Evolutionary conservation across 1,284 basidiomycete species (phyloP).

Genomic region (Leucoagaricus sp.): DNA sequence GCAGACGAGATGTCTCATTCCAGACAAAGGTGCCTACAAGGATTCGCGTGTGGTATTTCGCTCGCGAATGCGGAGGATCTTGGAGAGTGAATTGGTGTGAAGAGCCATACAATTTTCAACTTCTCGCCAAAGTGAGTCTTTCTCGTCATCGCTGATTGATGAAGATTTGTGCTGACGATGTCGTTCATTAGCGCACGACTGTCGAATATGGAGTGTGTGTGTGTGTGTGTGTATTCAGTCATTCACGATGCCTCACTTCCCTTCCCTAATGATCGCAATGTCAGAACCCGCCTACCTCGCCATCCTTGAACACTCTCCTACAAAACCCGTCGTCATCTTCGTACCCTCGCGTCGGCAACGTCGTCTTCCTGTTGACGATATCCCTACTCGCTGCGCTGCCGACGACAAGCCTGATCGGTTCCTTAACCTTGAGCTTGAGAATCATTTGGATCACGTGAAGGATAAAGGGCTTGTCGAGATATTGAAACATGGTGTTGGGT

Average conservation of each 20-base stretch:
- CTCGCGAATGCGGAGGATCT: constrained; percentile 96
- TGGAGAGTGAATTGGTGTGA: constrained; percentile 97
- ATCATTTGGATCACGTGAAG: constrained; percentile 84
- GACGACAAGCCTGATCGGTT: constrained; percentile 88
- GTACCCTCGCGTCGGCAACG: constrained; percentile 95
- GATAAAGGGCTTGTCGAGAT: constrained; percentile 83
- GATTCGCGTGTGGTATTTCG: constrained; percentile 93
- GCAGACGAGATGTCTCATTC: constrained; percentile 92
- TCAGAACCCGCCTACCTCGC: constrained; percentile 97
- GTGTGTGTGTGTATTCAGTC: constrained; percentile 97
- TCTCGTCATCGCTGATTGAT: background rate
- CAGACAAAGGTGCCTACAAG: constrained; percentile 91
- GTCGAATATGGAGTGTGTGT: constrained; percentile 94
- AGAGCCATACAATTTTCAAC: constrained; percentile 94
- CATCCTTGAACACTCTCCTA: constrained; percentile 86
- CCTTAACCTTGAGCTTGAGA: constrained; percentile 90
- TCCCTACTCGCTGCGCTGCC: constrained; percentile 83
- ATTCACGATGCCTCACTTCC: constrained; percentile 96
- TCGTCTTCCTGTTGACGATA: constrained; percentile 89
- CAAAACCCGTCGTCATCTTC: constrained; percentile 90
- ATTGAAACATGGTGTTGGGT: constrained; percentile 90
- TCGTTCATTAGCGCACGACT: constrained; percentile 73
- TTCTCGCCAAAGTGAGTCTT: constrained; percentile 75
- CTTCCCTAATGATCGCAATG: constrained; percentile 98
- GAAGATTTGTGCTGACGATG: constrained; percentile 14